phyloP scores from a whole-genome alignment of 352 stramenopile species.

The Globisporangium iwayamae region DNA sequence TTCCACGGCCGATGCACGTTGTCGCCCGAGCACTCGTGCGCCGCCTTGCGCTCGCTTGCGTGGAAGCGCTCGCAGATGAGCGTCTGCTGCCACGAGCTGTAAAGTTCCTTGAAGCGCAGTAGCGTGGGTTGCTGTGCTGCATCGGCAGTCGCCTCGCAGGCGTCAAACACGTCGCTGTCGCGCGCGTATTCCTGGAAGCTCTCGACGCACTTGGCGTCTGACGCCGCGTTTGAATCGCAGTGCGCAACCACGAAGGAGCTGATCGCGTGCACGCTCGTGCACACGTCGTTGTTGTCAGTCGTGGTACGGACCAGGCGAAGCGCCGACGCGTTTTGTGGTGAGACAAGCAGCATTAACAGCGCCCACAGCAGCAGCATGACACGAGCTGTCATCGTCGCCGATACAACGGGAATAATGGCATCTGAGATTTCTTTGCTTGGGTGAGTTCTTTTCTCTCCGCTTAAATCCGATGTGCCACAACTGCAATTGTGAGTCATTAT shows the following conservation, averaged over 20 bases:
- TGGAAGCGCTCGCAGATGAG: conserved; percentile 53
- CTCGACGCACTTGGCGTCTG: conserved; percentile 32
- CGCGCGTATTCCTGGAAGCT: conserved; percentile 53
- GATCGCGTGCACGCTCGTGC: conserved; percentile 34
- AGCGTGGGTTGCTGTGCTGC: conserved; percentile 1
- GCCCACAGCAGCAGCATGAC: not conserved
- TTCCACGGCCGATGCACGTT: conserved; percentile 46
- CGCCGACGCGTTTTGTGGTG: not conserved
- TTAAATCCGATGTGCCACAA: not conserved
- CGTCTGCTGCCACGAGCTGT: conserved; percentile 42
- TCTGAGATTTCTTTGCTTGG: not conserved
- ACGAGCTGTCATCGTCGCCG: not conserved
- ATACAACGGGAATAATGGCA: not conserved
- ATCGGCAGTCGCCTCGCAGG: conserved; percentile 26
- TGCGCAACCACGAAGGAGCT: conserved; percentile 38
- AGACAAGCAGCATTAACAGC: not conserved
- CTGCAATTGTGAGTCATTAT: too few relatives aligned
- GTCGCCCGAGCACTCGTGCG: conserved; percentile 33
- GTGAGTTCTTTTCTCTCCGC: not conserved
- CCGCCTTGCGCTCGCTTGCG: conserved; percentile 41
- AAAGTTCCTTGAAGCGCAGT: conserved; percentile 33
- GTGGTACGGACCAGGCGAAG: not conserved
- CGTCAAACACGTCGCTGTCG: conserved; percentile 32
- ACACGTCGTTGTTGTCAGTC: conserved; percentile 18
- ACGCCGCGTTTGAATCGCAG: conserved; percentile 21